Evolutionary conservation across 2,329 filamentous ascomycete genomes (phyloP).

Genomic region (Mollisiaceae sp.): DNA sequence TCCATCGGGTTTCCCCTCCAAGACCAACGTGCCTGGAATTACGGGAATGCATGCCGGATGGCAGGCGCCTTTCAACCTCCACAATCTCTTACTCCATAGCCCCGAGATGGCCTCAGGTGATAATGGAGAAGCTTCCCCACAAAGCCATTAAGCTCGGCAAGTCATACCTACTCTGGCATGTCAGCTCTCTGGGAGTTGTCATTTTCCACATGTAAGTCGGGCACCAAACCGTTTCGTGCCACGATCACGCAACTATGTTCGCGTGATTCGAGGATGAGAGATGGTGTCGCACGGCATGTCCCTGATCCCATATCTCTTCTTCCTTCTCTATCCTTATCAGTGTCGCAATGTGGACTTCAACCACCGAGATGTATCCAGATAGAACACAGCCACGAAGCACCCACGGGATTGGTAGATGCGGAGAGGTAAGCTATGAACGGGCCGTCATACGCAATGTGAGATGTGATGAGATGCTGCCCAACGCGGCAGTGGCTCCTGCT

Average conservation of each 20-base stretch:
- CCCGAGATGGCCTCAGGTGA: neutral
- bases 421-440: slow-evolving; percentile 6
- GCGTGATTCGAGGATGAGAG: slow-evolving; percentile 16
- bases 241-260: slow-evolving; percentile 24
- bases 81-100: neutral
- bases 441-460: slow-evolving; percentile 16
- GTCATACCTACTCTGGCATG: neutral
- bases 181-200: neutral
- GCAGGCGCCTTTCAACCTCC: neutral
- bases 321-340: neutral
- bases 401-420: neutral
- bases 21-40: neutral
- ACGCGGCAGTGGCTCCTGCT: slow-evolving; percentile 4
- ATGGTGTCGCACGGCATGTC: slow-evolving; percentile 23
- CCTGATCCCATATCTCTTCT: neutral
- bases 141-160: neutral
- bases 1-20: neutral
- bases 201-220: neutral
- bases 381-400: slow-evolving; percentile 3
- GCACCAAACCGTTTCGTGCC: slow-evolving; percentile 20
- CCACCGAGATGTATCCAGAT: slow-evolving; percentile 5
- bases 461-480: slow-evolving; percentile 23
- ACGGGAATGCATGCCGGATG: neutral
- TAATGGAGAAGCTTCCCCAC: slow-evolving; percentile 7
- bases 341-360: slow-evolving; percentile 1